Evolutionary conservation across 2,329 filamentous ascomycete genomes (phyloP).

Genomic region (Penicillium crustosum): DNA sequence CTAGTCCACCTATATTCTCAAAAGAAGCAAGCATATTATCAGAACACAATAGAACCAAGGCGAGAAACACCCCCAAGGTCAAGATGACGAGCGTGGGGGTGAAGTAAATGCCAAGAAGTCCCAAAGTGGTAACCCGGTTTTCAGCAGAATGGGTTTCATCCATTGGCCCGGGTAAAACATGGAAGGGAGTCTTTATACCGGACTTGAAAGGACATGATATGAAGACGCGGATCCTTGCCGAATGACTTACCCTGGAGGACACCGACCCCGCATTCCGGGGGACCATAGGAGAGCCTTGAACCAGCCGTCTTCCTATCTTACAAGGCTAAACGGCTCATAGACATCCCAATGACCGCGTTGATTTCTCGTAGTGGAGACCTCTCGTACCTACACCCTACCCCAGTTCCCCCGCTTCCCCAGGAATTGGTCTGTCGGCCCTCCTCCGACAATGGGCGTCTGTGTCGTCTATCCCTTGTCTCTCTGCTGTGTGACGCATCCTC

Average conservation of each 20-base stretch:
- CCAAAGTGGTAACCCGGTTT: not conserved
- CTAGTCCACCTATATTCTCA: not conserved
- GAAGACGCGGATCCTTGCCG: not conserved
- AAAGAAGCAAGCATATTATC: not conserved
- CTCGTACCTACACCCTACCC: conserved; percentile 16
- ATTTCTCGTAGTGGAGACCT: not conserved
- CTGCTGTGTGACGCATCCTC: conserved; percentile 19
- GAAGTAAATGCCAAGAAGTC: conserved; percentile 2
- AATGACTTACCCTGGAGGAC: not conserved
- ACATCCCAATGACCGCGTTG: not conserved
- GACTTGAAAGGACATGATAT: not conserved
- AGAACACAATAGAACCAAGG: not conserved
- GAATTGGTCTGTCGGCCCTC: conserved; percentile 24
- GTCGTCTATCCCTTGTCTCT: conserved; percentile 3
- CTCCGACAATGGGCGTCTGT: conserved; percentile 23
- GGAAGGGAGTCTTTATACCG: not conserved
- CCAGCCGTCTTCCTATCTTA: not conserved
- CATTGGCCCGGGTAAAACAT: not conserved
- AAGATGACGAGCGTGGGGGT: not conserved
- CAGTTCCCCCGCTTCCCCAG: conserved; percentile 22
- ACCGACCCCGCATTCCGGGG: conserved; percentile 1
- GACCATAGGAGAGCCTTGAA: not conserved
- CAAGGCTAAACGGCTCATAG: not conserved
- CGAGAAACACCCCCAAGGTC: not conserved
- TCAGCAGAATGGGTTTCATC: not conserved